Evolutionary conservation across 768 basidiomycete genomes (phyloP), one percentile per base, ranked within the genome.

Genomic region (Cytidiella melzeri): DNA sequence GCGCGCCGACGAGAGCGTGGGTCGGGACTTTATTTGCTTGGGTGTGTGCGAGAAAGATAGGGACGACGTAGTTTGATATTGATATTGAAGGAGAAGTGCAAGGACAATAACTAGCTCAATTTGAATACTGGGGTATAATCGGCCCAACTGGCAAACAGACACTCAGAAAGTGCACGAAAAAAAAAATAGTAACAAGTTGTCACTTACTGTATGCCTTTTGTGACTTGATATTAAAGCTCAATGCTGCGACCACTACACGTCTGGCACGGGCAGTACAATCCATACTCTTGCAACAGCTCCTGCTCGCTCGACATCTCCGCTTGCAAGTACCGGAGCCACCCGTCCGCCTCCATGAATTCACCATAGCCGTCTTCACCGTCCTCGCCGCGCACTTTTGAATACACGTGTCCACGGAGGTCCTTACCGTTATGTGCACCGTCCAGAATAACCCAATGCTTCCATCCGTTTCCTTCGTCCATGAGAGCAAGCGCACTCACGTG

Each of bases 401-500:
- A 48, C 19, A 53, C 52, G 42, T 39, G 15, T 1, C 52, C 52
- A n/a, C 46, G 41, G 4, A 38, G 38, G 41, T 53, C 52, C n/a
- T 42, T 21, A 1, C 28, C 27, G 13, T 46, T 46, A 20, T 48
- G 46, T 11, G 27, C 25, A 3, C 52, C 52, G 1, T 41, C 21
- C 15, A 53, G 47, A n/a, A 53, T 38, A 13, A 53, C 52, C 52
- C 52, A 53, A 36, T 53, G 52, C 28, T 36, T 46, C 52, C 52
- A 53, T 21, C 52, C 43, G 41, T 53, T 53, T n/a, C 52, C 52
- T 41, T 53, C 52, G 39, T 53, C 52, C 42, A 53, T 39, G 11
- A 53, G 40, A 11, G 40, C 46, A 13, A 53, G 52, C 18, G 52
- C 52, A 18, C 23, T 34, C 30, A 53, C 52, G 30, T 36, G 12